Evolutionary conservation across 805 yeast species (phyloP), one percentile per base, ranked within the genome.

Genomic region (Sugiyamaella smithiae): DNA sequence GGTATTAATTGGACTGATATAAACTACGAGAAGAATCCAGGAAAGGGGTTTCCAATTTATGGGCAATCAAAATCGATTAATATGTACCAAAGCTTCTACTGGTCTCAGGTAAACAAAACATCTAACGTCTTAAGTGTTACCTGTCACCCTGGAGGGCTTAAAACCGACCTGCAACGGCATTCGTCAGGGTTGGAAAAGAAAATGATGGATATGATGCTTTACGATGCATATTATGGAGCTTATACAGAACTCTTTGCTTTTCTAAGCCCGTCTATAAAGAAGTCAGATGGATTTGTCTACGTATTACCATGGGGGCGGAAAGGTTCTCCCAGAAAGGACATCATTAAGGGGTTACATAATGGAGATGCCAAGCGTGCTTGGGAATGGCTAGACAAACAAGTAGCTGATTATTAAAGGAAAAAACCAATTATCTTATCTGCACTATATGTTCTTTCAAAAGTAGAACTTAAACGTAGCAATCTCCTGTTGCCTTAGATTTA

Each of bases 1-100:
- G 74, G 70, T 16, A 64, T 73, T 19, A 55, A 69, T 37, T 62
- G 66, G 51, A 67, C 64, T 37, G 69, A 70, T 48, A 60, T 69
- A 38, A 61, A 61, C 43, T 51, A 14, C 17, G 48, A 37, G 14
- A 37, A 48, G 22, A 58, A 32, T 55, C 50, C 37, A 45, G 40
- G 12, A 43, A 43, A 2, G 17, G 26, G 11, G 51, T 24, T n/a
- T 49, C 51, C 43, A 6, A n/a, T n/a, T n/a, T 74, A 77, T 53
- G 72, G 69, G 1, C 75, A 73, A 56, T 67, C 74, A 19, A 77
- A 77, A 60, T 75, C 77, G 0, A 65, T 67, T 26, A 65, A 66
- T 46, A 55, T 69, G 19, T 63, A 68, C 40, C 72, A 69, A 53
- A 63, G 73, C 1, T 57, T 60, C 11, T 58, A 62, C 31, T 74